These are phyloP conservation scores for Moesziomyces globuligerus DNA, from an alignment of 1,284 basidiomycete species.

Conservation along the genomic window DNA sequence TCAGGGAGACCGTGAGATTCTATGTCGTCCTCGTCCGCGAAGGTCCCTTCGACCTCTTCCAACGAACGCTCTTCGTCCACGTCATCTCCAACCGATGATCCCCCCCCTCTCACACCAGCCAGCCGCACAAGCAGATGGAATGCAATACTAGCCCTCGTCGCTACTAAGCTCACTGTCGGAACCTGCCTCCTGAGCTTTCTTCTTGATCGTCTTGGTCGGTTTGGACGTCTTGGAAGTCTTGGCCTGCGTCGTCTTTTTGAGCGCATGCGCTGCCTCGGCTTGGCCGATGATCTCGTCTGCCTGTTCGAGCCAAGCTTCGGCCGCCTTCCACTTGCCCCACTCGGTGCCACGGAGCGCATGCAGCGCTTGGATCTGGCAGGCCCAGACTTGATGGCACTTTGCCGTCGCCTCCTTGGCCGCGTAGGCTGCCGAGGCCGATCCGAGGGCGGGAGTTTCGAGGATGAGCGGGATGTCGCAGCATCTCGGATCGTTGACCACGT, in stretches of 20 bases:
- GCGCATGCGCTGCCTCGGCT: slow-evolving; percentile 8
- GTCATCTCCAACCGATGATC: not conserved
- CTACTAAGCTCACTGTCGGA: slow-evolving; percentile 19
- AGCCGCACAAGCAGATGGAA: no score
- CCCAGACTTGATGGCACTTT: slow-evolving; percentile 75
- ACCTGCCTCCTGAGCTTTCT: slow-evolving; percentile 6
- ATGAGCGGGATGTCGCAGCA: slow-evolving; percentile 79
- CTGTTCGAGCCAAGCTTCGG: slow-evolving; percentile 20
- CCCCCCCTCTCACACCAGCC: no score
- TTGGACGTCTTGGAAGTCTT: slow-evolving; percentile 6
- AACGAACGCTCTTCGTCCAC: not conserved
- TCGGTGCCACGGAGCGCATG: slow-evolving; percentile 62
- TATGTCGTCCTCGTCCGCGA: not conserved
- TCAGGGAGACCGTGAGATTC: not conserved
- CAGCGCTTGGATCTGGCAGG: slow-evolving; percentile 70
- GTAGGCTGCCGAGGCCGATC: slow-evolving; percentile 14
- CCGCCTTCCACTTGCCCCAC: slow-evolving; percentile 38
- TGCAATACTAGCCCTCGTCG: slow-evolving; percentile 11
- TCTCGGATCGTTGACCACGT: slow-evolving; percentile 77
- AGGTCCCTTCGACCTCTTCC: not conserved
- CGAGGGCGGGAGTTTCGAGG: slow-evolving; percentile 77
- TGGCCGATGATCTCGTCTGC: slow-evolving; percentile 17
- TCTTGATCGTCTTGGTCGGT: slow-evolving; percentile 5
- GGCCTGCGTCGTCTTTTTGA: slow-evolving; percentile 14
- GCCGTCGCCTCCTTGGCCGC: slow-evolving; percentile 27